These are phyloP conservation scores for Boletus sp. DNA, from an alignment of 768 basidiomycete genomes.

Conservation along the genomic window DNA sequence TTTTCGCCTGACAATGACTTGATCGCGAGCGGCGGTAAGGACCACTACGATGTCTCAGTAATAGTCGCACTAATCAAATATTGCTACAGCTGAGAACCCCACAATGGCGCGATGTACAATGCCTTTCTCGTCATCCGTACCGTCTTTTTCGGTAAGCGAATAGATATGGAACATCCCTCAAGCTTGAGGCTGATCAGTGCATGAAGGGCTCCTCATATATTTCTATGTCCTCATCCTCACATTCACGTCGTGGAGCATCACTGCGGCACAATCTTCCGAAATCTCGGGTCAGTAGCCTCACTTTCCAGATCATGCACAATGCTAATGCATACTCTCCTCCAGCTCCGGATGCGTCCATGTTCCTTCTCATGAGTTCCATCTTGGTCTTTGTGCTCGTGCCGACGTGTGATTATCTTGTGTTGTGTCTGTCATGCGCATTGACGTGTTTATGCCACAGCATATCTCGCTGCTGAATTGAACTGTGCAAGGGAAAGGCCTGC, in stretches of 20 bases:
- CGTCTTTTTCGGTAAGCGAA: constrained; percentile 52
- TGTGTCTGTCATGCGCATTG: not conserved
- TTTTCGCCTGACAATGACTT: no score
- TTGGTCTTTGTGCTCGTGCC: constrained; percentile 30
- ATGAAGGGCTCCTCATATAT: constrained; percentile 42
- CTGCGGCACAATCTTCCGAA: constrained; percentile 35
- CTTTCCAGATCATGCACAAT: not conserved
- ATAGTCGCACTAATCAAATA: no score
- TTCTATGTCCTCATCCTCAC: constrained; percentile 51
- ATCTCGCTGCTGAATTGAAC: constrained; percentile 38
- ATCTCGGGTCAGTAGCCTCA: constrained; percentile 35
- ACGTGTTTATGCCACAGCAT: constrained; percentile 20
- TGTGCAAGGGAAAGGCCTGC: constrained; percentile 38
- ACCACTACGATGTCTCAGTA: no score
- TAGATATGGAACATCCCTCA: not conserved
- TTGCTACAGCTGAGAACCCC: no score
- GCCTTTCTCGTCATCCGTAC: constrained; percentile 57
- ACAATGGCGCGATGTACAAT: constrained; percentile 46
- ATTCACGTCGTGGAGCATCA: constrained; percentile 60
- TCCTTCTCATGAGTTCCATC: constrained; percentile 49
- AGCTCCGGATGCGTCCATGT: constrained; percentile 49
- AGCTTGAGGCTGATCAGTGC: constrained; percentile 4
- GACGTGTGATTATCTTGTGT: constrained; percentile 18
- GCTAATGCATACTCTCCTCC: not conserved
- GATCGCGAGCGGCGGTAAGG: no score